Base-by-base conservation (phyloP, 441 rosid species). In the Capsella rubella region DNA sequence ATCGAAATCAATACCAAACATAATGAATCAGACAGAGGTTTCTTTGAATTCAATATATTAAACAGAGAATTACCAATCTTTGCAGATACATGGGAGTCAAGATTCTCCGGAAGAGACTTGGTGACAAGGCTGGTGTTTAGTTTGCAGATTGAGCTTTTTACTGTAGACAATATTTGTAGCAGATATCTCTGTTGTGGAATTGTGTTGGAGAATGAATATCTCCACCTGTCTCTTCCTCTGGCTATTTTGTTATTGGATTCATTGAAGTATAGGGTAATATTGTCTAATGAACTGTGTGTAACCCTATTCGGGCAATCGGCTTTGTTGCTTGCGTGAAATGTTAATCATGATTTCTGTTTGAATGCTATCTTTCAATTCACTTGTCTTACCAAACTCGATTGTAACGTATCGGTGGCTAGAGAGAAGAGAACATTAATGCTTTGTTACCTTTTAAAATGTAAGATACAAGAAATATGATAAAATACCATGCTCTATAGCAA, bases 71-170 rank as follows among this genome's bases (percentile, higher is more conserved):
- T 78, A 27, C 69, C 28, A 60, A 71, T 70, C 64, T 64, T 32
- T 82, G 80, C 92, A 95, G 99, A 84, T 92, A 95, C 76, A 87
- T 90, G 96, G 99, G 95, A 69, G 81, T 89, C 71, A 87, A 90
- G 89, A 92, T 92, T 75, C 82, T 89, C 84, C 86, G 95, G 67
- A 81, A 87, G n/a, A 87, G 99, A 80, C 82, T 87, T 57, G 93
- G 92, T 55, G 78, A 73, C 76, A 80, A 78, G 60, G 93, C 87
- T 58, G 82, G 83, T 62, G 81, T 82, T 69, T 88, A 71, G 83
- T 67, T 53, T 66, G 39, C 58, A 28, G n/a, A 67, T 12, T 73
- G 39, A 45, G 71, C 21, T 54, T 47, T 47, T 35, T 34, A 29
- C 35, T 0, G 13, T 28, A 71, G 52, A 39, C 76, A 29, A 39